Conservation (phyloP, 208 protist species). For the Acanthamoeba castellanii region DNA sequence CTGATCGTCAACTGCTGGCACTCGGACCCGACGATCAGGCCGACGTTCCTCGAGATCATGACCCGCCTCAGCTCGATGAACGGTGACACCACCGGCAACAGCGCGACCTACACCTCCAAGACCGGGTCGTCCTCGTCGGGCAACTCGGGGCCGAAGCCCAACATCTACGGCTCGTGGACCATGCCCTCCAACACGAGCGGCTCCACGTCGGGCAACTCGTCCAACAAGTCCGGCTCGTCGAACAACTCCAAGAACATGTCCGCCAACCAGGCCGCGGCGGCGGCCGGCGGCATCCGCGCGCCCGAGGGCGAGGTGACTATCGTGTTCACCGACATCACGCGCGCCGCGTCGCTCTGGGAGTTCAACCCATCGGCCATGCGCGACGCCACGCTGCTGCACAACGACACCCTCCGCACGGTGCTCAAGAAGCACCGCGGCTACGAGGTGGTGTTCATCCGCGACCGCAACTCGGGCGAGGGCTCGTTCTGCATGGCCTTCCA, state of each 20-base stretch:
- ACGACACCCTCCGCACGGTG: background rate
- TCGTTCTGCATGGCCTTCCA: conserved; percentile 77
- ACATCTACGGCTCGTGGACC: background rate
- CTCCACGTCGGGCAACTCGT: conserved; percentile 4
- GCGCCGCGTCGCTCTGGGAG: conserved; percentile 37
- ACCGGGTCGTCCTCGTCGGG: conserved; percentile 29
- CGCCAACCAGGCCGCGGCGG: background rate
- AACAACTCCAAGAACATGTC: background rate
- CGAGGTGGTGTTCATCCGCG: conserved; percentile 47
- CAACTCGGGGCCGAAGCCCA: background rate
- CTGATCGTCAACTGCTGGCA: conserved; percentile 61
- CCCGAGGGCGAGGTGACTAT: conserved; percentile 48
- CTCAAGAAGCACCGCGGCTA: conserved; percentile 57
- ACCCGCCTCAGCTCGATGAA: conserved; percentile 54
- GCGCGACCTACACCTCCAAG: conserved; percentile 48
- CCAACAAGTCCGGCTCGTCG: conserved; percentile 23
- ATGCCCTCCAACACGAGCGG: conserved; percentile 5
- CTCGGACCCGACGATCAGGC: conserved; percentile 34
- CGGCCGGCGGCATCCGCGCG: background rate
- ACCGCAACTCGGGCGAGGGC: conserved; percentile 64
- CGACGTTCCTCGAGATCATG: conserved; percentile 70
- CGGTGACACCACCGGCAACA: conserved; percentile 7
- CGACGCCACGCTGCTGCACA: conserved; percentile 53
- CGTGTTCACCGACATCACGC: conserved; percentile 61
- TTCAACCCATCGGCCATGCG: conserved; percentile 26